Percentiles rank a stretch among this genome's conserved stretches.
These are phyloP conservation scores for Orbilia brochopaga DNA, from an alignment of 2,329 filamentous ascomycete genomes.

Conservation along the genomic window DNA sequence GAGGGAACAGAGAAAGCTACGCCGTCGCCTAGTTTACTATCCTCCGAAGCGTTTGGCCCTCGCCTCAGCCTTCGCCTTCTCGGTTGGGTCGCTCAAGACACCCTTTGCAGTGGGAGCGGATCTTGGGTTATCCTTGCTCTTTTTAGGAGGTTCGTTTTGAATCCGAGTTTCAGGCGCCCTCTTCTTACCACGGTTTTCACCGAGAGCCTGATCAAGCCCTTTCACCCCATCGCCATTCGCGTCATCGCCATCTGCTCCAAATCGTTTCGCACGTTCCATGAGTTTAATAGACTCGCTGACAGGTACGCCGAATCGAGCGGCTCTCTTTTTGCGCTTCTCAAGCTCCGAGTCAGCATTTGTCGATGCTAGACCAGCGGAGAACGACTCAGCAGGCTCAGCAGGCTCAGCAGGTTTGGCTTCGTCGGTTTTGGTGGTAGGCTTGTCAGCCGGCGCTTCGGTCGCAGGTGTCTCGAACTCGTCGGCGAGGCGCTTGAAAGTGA, in stretches of 20 bases:
- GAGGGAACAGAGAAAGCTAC: background rate
- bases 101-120: conserved; percentile 12
- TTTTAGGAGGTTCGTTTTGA: conserved; percentile 40
- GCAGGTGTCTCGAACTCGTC: conserved; percentile 43
- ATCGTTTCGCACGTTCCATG: conserved; percentile 47
- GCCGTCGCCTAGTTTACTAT: background rate
- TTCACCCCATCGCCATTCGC: conserved; percentile 19
- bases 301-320: conserved; percentile 42
- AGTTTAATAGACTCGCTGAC: conserved; percentile 43
- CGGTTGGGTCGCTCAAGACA: conserved; percentile 34
- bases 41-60: conserved; percentile 48
- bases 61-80: conserved; percentile 50
- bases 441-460: conserved; percentile 18
- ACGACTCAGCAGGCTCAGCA: conserved; percentile 23
- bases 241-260: conserved; percentile 26
- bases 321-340: conserved; percentile 51
- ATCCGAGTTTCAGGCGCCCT: conserved; percentile 37
- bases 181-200: conserved; percentile 48
- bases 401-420: conserved; percentile 19
- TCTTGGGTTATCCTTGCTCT: conserved; percentile 42
- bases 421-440: conserved; percentile 13
- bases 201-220: conserved; percentile 43
- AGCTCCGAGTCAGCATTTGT: conserved; percentile 46
- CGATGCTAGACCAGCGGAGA: conserved; percentile 23
- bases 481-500: conserved; percentile 47